A percentile compares a stretch with the other conserved stretches of the same genome.
phyloP scores from a whole-genome alignment of 345 rosid species.

The Aegle marmelos region DNA sequence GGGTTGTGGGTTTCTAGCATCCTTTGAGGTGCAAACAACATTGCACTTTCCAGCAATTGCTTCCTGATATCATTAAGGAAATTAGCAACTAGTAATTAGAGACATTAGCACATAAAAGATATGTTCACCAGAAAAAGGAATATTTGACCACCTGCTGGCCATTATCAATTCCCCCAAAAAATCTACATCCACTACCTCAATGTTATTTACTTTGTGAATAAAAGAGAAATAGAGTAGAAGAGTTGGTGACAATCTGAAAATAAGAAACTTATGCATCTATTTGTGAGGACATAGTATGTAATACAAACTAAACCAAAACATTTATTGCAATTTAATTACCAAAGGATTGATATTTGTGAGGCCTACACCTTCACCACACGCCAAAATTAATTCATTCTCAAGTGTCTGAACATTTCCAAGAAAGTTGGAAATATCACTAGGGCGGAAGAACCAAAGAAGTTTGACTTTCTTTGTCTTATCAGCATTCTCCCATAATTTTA shows the following conservation, averaged over 20 bases:
- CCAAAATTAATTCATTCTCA: constrained; percentile 75
- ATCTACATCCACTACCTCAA: neutral
- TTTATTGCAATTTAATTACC: constrained; percentile 47
- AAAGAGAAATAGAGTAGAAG: neutral
- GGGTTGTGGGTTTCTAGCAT: constrained; percentile 66
- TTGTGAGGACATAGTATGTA: neutral
- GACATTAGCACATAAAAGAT: neutral
- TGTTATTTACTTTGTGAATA: neutral
- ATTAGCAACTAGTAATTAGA: neutral
- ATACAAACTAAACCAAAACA: neutral
- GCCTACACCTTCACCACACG: constrained; percentile 79
- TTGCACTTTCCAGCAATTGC: constrained; percentile 86
- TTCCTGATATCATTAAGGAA: constrained; percentile 47
- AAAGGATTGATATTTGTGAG: constrained; percentile 63
- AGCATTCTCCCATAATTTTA: constrained; percentile 67
- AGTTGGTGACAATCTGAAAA: neutral
- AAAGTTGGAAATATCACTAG: constrained; percentile 51
- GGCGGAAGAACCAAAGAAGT: constrained; percentile 80
- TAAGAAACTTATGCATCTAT: neutral
- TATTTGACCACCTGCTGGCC: neutral
- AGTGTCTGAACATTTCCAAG: constrained; percentile 32
- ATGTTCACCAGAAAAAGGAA: neutral
- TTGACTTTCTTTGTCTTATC: constrained; percentile 51
- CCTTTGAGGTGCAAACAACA: constrained; percentile 78
- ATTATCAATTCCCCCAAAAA: neutral